phyloP scores from a whole-genome alignment of 2,329 filamentous ascomycete genomes.

The Colletotrichum sansevieriae region DNA sequence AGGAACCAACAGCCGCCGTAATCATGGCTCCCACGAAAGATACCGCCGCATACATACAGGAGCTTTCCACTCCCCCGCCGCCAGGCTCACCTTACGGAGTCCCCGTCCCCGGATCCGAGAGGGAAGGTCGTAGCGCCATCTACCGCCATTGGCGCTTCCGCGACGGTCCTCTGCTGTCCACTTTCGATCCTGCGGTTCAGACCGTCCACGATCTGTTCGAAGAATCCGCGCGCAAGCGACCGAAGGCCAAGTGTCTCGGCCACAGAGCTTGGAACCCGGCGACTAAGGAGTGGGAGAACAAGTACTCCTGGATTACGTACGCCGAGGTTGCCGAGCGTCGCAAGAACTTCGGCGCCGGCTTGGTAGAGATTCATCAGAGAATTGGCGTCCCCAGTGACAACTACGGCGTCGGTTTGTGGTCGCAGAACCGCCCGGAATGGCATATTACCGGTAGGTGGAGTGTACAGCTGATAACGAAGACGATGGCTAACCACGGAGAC shows the following conservation, averaged over 20 bases:
- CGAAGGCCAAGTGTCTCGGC: slow-evolving; percentile 82
- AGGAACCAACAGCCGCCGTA: slow-evolving; percentile 1
- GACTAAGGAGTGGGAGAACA: slow-evolving; percentile 78
- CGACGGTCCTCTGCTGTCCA: slow-evolving; percentile 78
- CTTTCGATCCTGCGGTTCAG: slow-evolving; percentile 76
- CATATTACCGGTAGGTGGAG: slow-evolving; percentile 75
- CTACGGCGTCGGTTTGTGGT: slow-evolving; percentile 87
- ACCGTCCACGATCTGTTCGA: slow-evolving; percentile 89
- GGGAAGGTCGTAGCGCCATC: slow-evolving; percentile 77
- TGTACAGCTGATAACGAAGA: neutral
- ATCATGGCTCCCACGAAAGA: slow-evolving; percentile 51
- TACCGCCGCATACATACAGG: slow-evolving; percentile 58
- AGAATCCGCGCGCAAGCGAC: slow-evolving; percentile 69
- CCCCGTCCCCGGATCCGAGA: slow-evolving; percentile 79
- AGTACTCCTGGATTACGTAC: slow-evolving; percentile 88
- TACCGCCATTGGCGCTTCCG: slow-evolving; percentile 88
- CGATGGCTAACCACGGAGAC: slow-evolving; percentile 5
- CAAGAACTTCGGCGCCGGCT: slow-evolving; percentile 86
- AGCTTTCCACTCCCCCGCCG: slow-evolving; percentile 73
- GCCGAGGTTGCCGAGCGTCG: slow-evolving; percentile 81
- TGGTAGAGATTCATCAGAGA: slow-evolving; percentile 84
- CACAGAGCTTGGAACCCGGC: slow-evolving; percentile 81
- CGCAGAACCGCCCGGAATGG: slow-evolving; percentile 88
- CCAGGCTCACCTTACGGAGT: slow-evolving; percentile 84
- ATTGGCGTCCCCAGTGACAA: slow-evolving; percentile 72